Base-by-base conservation (phyloP, 2,329 filamentous ascomycete genomes). In the Hypoxylon sp. region DNA sequence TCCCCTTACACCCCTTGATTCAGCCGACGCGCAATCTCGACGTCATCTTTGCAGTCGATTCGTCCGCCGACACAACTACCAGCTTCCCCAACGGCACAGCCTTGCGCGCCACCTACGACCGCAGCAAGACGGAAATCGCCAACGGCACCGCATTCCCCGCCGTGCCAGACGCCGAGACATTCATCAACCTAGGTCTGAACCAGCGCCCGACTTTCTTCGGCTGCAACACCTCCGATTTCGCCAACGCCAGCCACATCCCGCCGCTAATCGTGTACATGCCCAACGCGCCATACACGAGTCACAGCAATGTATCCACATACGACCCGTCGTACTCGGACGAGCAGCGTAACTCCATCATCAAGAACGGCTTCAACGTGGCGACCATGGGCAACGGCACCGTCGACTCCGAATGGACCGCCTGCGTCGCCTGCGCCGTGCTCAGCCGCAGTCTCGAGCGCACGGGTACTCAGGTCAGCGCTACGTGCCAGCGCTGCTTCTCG, bases 241-340 rank as follows among this genome's bases (percentile, higher is more conserved):
- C 76, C 57, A 37, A 32, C n/a, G 80, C 86, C 5, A 64, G 45
- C 11, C 62, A 64, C 43, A 65, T 75, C 52, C 75, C 75, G 0
- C 93, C 94, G 0, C 79, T 97, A 1, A 82, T 97, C 67, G 92
- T 97, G 69, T 99, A 99, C 81, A 78, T 98, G 47, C 93, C 96
- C 62, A 96, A 96, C 76, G 85, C 90, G 21, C 94, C 94, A 0
- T 97, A 96, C 80, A 86, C 90, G 48, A 87, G 86, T 75, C 80
- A 84, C 69, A 91, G 90, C 78, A 98, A 98, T 81, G 85, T 91
- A 5, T 91, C 90, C 1, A 97, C 95, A 51, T 95, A 91, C 77
- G 83, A 88, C 65, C 82, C 88, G 37, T 78, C 79, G 41, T 93
- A 94, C 83, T 83, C 85, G 34, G 79, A 87, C 71, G 78, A 76